Evolutionary conservation across 2,329 filamentous ascomycete genomes (phyloP).

Genomic region (Trichocomaceae sp.): DNA sequence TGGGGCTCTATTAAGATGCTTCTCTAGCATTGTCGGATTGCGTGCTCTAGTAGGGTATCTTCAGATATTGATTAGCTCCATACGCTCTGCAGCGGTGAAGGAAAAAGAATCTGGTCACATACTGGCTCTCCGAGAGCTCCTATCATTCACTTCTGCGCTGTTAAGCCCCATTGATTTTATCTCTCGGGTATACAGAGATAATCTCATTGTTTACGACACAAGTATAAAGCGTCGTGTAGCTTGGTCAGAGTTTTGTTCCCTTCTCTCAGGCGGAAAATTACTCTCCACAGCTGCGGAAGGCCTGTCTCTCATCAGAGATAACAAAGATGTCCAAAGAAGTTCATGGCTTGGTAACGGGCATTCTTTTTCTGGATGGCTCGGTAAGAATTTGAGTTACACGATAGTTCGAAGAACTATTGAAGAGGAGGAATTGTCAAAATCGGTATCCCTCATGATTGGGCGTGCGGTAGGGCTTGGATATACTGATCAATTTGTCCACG

Average conservation of each 20-base stretch:
- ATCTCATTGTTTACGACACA: conserved; percentile 35
- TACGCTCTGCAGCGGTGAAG: conserved; percentile 20
- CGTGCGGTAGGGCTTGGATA: conserved; percentile 67
- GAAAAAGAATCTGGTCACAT: conserved; percentile 30
- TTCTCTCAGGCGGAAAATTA: conserved; percentile 56
- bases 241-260: conserved; percentile 58
- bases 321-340: conserved; percentile 19
- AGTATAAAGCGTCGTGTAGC: conserved; percentile 45
- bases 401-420: conserved; percentile 34
- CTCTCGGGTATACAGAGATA: conserved; percentile 40
- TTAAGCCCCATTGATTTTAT: conserved; percentile 42
- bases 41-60: conserved; percentile 70
- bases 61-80: conserved; percentile 48
- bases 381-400: conserved; percentile 51
- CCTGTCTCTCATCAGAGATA: conserved; percentile 32
- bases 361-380: conserved; percentile 66
- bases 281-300: conserved; percentile 53
- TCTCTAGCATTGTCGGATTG: conserved; percentile 68
- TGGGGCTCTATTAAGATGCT: conserved; percentile 52
- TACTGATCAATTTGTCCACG: conserved; percentile 49
- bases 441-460: conserved; percentile 42
- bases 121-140: conserved; percentile 27
- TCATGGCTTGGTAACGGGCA: conserved; percentile 61
- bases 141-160: conserved; percentile 33
- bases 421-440: conserved; percentile 26